These are phyloP conservation scores for Stellera chamaejasme DNA, from an alignment of 345 rosid genomes.

Conservation along the genomic window DNA sequence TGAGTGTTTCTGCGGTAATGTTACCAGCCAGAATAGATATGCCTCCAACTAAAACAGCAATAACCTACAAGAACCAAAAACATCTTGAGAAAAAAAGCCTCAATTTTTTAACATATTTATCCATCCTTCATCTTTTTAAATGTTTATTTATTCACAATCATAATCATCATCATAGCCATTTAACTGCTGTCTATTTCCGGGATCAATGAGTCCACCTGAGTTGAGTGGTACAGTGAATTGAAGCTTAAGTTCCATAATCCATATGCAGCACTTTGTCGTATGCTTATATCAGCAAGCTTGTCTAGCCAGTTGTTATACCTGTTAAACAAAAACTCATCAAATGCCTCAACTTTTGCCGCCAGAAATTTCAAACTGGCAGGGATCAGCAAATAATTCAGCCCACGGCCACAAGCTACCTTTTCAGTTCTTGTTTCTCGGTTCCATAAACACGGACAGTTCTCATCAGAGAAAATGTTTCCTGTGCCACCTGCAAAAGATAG, in stretches of 20 bases:
- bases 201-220: conserved; percentile 49
- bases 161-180: no score
- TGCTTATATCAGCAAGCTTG: conserved; percentile 73
- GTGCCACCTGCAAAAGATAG: conserved; percentile 60
- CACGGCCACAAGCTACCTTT: conserved; percentile 36
- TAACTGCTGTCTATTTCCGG: background rate
- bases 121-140: background rate
- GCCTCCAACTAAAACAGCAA: conserved; percentile 92
- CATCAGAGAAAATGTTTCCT: conserved; percentile 94
- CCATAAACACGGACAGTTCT: conserved; percentile 97
- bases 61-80: conserved; percentile 37
- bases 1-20: conserved; percentile 88
- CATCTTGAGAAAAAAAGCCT: conserved; percentile 11
- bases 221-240: conserved; percentile 86
- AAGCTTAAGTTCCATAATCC: conserved; percentile 90
- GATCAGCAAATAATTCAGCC: background rate
- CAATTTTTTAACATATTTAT: background rate
- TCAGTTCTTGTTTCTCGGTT: conserved; percentile 73
- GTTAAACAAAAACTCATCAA: conserved; percentile 17
- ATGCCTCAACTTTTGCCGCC: conserved; percentile 1
- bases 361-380: conserved; percentile 6
- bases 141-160: no score
- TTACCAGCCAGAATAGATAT: conserved; percentile 75
- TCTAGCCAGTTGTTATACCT: conserved; percentile 81
- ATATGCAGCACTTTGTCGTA: conserved; percentile 96